Conservation (phyloP, 2,329 filamentous ascomycete species). For the Elsinoe fawcettii region DNA sequence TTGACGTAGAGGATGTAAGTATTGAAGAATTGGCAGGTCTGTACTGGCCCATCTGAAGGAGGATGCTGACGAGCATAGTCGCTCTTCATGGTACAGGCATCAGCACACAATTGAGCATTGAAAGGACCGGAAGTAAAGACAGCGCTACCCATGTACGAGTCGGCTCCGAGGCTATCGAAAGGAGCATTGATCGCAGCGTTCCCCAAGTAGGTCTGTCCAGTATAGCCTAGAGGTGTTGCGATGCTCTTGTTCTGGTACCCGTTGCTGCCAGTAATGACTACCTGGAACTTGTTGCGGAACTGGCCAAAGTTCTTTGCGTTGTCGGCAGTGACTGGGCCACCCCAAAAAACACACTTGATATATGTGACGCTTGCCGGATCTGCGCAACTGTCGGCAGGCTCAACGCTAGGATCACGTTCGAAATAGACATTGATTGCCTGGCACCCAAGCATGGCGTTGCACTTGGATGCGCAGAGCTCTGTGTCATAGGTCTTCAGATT, state of each 20-base stretch:
- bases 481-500: constrained; percentile 25
- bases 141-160: constrained; percentile 24
- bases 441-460: constrained; percentile 20
- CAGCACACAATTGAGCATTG: constrained; percentile 26
- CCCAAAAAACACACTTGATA: constrained; percentile 20
- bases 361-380: constrained; percentile 18
- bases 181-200: constrained; percentile 24
- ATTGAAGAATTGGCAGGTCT: constrained; percentile 31
- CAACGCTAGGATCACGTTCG: constrained; percentile 17
- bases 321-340: constrained; percentile 15
- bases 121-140: constrained; percentile 25
- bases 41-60: constrained; percentile 8
- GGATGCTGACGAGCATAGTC: constrained; percentile 19
- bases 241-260: constrained; percentile 25
- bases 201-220: constrained; percentile 17
- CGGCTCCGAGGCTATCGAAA: constrained; percentile 21
- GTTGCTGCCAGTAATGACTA: constrained; percentile 28
- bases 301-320: constrained; percentile 19
- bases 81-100: constrained; percentile 20
- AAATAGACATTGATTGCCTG: constrained; percentile 22
- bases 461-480: constrained; percentile 23
- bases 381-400: constrained; percentile 18
- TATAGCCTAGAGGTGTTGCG: constrained; percentile 17
- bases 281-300: constrained; percentile 24
- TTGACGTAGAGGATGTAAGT: constrained; percentile 28